These are phyloP conservation scores for Vanilla planifolia DNA, from an alignment of 106 monocot genomes.

Conservation along the genomic window DNA sequence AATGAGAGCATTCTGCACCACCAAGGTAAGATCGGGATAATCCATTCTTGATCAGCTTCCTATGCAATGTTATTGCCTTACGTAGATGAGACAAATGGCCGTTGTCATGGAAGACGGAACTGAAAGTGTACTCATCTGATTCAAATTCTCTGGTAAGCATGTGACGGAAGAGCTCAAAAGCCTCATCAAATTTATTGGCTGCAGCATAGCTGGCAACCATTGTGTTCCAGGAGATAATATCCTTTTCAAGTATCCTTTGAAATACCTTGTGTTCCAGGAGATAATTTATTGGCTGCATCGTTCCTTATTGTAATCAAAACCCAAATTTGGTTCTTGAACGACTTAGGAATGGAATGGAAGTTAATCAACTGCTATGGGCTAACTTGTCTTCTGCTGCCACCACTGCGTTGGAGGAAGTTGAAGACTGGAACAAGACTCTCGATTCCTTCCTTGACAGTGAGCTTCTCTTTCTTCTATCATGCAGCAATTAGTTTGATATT, in stretches of 20 bases:
- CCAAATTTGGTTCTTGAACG: no score
- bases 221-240: slow-evolving; percentile 71
- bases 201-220: slow-evolving; percentile 35
- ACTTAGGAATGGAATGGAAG: no score
- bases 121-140: slow-evolving; percentile 67
- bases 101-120: slow-evolving; percentile 54
- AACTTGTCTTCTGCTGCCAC: no score
- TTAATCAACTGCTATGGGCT: no score
- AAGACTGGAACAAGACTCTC: no score
- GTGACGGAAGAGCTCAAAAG: slow-evolving; percentile 37
- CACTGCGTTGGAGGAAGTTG: no score
- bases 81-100: slow-evolving; percentile 44
- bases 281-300: no score
- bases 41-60: slow-evolving; percentile 43
- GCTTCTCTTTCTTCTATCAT: no score
- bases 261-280: no score
- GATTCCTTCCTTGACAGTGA: no score
- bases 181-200: slow-evolving; percentile 25
- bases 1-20: slow-evolving; percentile 56
- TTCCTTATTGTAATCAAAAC: no score
- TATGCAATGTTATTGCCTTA: slow-evolving; percentile 46
- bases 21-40: slow-evolving; percentile 28
- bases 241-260: slow-evolving; percentile 34
- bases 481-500: no score
- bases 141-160: slow-evolving; percentile 37